A percentile compares a stretch with the other conserved stretches of the same genome.
Conservation (phyloP, 192 early-diverging fungal species). For the Linnemannia schmuckeri region DNA sequence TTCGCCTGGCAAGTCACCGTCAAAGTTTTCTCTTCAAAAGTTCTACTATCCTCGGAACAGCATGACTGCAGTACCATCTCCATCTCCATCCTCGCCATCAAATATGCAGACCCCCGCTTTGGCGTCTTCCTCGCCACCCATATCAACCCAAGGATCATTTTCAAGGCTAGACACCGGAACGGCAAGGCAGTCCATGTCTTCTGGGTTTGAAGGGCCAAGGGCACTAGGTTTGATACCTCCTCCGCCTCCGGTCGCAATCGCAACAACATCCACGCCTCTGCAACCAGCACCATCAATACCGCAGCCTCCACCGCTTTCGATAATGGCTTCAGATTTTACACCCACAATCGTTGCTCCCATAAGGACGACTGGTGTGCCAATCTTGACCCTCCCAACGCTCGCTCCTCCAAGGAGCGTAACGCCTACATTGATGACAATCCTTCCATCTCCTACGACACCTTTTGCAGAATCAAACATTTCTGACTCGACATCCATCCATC, state of each 20-base stretch:
- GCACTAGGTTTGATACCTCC: conserved; percentile 25
- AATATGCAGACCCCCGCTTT: not conserved
- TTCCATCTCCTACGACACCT: not conserved
- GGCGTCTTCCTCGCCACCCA: conserved; percentile 4
- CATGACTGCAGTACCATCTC: conserved; percentile 18
- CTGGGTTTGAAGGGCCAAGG: conserved; percentile 40
- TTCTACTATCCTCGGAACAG: conserved; percentile 48
- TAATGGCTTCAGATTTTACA: not conserved
- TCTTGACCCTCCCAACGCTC: not conserved
- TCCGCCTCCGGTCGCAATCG: not conserved
- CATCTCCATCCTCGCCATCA: conserved; percentile 10
- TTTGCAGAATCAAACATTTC: not conserved
- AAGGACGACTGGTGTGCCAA: not conserved
- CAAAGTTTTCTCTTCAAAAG: conserved; percentile 51
- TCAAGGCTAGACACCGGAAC: conserved; percentile 25
- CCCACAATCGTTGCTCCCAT: not conserved
- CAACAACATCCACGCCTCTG: not conserved
- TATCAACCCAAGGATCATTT: conserved; percentile 22
- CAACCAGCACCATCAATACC: not conserved
- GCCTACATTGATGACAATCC: not conserved
- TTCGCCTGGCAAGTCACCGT: conserved; percentile 9
- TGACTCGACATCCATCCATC: not conserved
- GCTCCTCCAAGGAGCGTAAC: not conserved
- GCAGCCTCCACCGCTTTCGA: not conserved
- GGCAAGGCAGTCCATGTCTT: conserved; percentile 16